Evolutionary conservation across 1,139 yeast genomes (phyloP).

Genomic region (Zygosaccharomyces sapae): DNA sequence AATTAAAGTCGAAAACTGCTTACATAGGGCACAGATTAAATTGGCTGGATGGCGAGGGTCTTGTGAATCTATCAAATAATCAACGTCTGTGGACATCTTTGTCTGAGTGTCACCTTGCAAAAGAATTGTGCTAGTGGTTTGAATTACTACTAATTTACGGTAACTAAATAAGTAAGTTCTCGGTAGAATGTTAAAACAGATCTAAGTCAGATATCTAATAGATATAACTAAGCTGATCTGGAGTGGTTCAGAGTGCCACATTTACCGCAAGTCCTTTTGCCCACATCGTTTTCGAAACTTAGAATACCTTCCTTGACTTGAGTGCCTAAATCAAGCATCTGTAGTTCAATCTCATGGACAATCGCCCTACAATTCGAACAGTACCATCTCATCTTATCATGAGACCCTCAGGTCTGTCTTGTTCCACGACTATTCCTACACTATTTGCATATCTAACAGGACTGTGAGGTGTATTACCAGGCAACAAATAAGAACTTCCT

Average conservation of each 20-base stretch:
- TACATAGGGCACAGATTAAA: conserved; percentile 76
- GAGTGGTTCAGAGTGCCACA: conserved; percentile 73
- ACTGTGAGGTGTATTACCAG: conserved; percentile 85
- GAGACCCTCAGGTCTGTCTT: conserved; percentile 73
- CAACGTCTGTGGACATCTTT: conserved; percentile 18
- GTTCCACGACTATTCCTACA: conserved; percentile 91
- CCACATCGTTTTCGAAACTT: conserved; percentile 58
- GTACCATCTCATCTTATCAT: conserved; percentile 82
- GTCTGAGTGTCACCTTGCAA: not conserved
- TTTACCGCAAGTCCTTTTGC: conserved; percentile 63
- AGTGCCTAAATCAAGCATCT: conserved; percentile 79
- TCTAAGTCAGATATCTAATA: not conserved
- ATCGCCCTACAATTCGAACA: conserved; percentile 63
- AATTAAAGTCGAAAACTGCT: conserved; percentile 72
- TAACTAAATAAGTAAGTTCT: not conserved
- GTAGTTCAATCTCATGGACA: conserved; percentile 66
- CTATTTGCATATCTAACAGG: conserved; percentile 85
- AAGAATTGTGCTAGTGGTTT: not conserved
- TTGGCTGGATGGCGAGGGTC: conserved; percentile 80
- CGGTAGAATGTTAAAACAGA: not conserved
- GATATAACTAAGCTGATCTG: conserved; percentile 39
- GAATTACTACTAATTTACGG: not conserved
- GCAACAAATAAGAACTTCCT: conserved; percentile 83
- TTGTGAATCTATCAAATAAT: conserved; percentile 40
- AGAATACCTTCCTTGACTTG: conserved; percentile 83